phyloP scores from a whole-genome alignment of 129 eudicot genomes.

The Tanacetum coccineum region DNA sequence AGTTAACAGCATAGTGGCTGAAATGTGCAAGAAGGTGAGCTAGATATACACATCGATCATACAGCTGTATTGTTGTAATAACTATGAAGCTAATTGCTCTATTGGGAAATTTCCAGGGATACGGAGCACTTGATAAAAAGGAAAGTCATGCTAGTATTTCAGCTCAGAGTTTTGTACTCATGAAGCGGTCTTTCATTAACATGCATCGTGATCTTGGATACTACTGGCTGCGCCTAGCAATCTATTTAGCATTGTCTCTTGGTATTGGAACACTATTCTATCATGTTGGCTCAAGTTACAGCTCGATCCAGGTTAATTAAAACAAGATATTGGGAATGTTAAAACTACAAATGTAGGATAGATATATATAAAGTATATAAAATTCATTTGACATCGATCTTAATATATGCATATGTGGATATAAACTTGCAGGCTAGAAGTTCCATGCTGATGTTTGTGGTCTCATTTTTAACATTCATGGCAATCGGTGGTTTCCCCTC shows the following conservation, averaged over 20 bases:
- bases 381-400: not conserved
- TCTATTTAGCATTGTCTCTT: constrained; percentile 43
- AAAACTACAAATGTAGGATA: not conserved
- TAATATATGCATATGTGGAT: not conserved
- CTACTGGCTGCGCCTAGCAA: constrained; percentile 62
- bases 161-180: constrained; percentile 56
- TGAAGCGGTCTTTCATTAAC: constrained; percentile 51
- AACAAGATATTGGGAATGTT: not conserved
- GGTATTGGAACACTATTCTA: constrained; percentile 54
- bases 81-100: not conserved
- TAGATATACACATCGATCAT: not conserved
- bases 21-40: constrained; percentile 47
- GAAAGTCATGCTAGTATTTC: constrained; percentile 47
- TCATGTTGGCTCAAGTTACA: constrained; percentile 43
- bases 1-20: constrained; percentile 37
- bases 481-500: constrained; percentile 92
- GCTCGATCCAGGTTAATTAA: constrained; percentile 56
- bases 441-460: constrained; percentile 72
- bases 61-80: not conserved
- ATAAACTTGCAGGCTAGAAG: constrained; percentile 53
- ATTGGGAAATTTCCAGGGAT: constrained; percentile 18
- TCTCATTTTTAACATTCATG: constrained; percentile 71
- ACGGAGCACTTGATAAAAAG: constrained; percentile 26
- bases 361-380: too few species aligned
- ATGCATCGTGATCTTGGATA: constrained; percentile 70